A percentile compares a stretch with the other conserved stretches of the same genome.
These are phyloP conservation scores for Monosporozyma solicola DNA, from an alignment of 805 yeast species.

Conservation along the genomic window DNA sequence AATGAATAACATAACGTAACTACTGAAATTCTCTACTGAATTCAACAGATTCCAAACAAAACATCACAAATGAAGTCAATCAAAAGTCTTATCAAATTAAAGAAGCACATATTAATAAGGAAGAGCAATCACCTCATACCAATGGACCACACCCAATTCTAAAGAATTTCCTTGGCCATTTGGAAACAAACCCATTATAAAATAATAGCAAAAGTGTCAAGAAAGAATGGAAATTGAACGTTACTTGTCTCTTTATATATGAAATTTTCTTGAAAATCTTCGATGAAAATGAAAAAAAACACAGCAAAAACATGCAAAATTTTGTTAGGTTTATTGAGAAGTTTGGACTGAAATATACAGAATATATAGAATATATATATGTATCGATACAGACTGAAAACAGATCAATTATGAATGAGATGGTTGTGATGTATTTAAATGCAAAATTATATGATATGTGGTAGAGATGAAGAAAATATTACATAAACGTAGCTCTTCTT, in stretches of 20 bases:
- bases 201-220: too few relatives aligned
- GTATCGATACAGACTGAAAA: too few relatives aligned
- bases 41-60: not conserved
- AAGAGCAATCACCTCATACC: not conserved
- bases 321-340: not conserved
- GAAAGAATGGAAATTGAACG: not conserved
- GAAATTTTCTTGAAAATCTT: not conserved
- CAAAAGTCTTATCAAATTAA: not conserved
- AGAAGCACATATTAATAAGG: not conserved
- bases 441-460: not conserved
- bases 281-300: not conserved
- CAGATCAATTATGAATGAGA: too few relatives aligned
- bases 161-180: not conserved
- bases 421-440: too few relatives aligned
- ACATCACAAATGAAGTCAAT: not conserved
- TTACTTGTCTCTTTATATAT: not conserved
- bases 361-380: not conserved
- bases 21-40: not conserved
- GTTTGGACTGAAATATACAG: not conserved
- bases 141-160: not conserved
- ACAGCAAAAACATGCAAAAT: not conserved
- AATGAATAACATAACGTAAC: not conserved
- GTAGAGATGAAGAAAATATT: not conserved
- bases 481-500: conserved; percentile 15
- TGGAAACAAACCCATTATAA: not conserved